phyloP scores from a whole-genome alignment of 192 early-diverging fungal genomes.

The Diversispora epigaea region DNA sequence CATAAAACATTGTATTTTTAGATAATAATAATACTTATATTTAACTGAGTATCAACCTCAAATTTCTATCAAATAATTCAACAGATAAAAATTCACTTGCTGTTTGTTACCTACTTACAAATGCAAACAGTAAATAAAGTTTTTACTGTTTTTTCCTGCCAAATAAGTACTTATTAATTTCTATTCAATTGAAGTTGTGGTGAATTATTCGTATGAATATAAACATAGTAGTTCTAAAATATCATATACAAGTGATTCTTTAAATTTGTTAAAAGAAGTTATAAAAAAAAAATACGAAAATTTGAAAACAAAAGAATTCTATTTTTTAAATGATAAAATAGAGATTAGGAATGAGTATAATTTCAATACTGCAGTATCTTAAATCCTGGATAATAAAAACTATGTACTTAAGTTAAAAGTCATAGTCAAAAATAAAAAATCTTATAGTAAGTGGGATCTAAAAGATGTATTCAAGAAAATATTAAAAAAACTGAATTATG shows the following conservation, averaged over 20 bases:
- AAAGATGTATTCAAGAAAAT: slow-evolving; percentile 25
- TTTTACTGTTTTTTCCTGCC: neutral
- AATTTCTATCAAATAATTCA: neutral
- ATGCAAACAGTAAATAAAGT: neutral
- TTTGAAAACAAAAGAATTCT: too few species aligned
- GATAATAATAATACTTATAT: neutral
- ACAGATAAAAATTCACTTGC: neutral
- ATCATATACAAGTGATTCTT: neutral
- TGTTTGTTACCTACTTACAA: neutral
- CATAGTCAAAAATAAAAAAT: slow-evolving; percentile 7
- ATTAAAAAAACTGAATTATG: neutral
- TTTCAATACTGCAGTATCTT: neutral
- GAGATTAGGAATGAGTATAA: neutral
- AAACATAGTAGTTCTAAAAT: neutral
- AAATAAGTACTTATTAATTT: slow-evolving; percentile 15
- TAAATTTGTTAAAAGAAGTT: neutral
- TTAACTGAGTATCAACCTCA: neutral
- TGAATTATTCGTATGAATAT: neutral
- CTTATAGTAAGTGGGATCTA: slow-evolving; percentile 24
- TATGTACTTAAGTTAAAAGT: neutral
- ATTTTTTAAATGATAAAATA: too few species aligned
- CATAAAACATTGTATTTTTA: too few species aligned
- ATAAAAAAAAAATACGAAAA: neutral
- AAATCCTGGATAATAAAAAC: neutral
- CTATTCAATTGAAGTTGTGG: neutral